A percentile compares a stretch with the other conserved stretches of the same genome.
Conservation (phyloP, 1,284 basidiomycete species). For the Boletus semigastroideus region DNA sequence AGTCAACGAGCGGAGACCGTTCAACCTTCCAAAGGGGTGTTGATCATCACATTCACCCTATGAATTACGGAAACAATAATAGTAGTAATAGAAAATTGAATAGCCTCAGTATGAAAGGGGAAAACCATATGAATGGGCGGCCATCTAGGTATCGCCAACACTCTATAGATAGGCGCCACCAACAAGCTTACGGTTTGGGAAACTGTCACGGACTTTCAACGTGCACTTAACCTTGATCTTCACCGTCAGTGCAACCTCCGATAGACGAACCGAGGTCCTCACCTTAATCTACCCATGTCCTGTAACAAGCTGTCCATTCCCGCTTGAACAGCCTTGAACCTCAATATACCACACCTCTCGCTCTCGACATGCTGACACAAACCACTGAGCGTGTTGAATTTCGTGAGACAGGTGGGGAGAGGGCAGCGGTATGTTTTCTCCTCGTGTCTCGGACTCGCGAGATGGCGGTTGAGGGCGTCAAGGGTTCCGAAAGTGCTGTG, state of each 20-base stretch:
- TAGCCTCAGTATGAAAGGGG: constrained; percentile 8
- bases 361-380: constrained; percentile 59
- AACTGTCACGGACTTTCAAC: constrained; percentile 33
- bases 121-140: constrained; percentile 23
- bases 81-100: background rate
- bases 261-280: constrained; percentile 12
- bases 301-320: constrained; percentile 36
- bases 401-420: constrained; percentile 34
- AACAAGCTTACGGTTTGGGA: constrained; percentile 12
- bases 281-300: constrained; percentile 17
- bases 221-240: constrained; percentile 16
- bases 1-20: constrained; percentile 20
- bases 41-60: constrained; percentile 19
- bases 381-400: constrained; percentile 48
- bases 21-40: constrained; percentile 3
- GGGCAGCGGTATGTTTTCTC: constrained; percentile 48
- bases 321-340: constrained; percentile 39
- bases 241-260: constrained; percentile 7
- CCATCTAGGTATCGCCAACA: constrained; percentile 13
- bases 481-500: constrained; percentile 40
- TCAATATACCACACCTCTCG: constrained; percentile 47
- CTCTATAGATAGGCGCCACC: constrained; percentile 15
- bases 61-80: constrained; percentile 6
- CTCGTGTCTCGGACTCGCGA: constrained; percentile 48
- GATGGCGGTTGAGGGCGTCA: constrained; percentile 47